Base-by-base conservation (phyloP, 1,284 basidiomycete genomes). In the Tilletia setariae region DNA sequence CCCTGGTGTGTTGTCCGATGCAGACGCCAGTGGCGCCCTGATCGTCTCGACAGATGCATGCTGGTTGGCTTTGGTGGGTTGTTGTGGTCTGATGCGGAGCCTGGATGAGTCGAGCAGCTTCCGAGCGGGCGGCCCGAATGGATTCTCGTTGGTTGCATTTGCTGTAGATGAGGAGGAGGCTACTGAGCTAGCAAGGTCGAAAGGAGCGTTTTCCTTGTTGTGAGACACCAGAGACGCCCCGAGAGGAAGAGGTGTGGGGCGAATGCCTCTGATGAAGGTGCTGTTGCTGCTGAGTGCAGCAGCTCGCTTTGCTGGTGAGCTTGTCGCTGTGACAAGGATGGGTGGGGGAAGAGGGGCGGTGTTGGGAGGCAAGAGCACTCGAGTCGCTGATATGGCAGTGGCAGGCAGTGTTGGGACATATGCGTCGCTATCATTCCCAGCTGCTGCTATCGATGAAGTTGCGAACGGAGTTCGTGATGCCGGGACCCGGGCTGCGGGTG, bases 241-340 rank as follows among this genome's bases (percentile, higher is more conserved):
- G n/a, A n/a, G 44, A 46, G n/a, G n/a, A 7, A 49, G 7, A 7
- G 47, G 8, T 49, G 19, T 49, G n/a, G 47, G 47, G 9, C 47
- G 47, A 8, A 23, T n/a, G 47, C 47, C n/a, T n/a, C n/a, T n/a
- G n/a, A n/a, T n/a, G n/a, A n/a, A n/a, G n/a, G n/a, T n/a, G n/a
- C n/a, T n/a, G n/a, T 44, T 44, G 11, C 11, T 44, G 21, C 9
- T 59, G 53, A 15, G 9, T 25, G 53, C 8, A 30, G 15, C 53
- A 9, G 23, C 53, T 30, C 28, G 21, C 25, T 28, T 59, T 23
- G 28, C 25, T 21, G 53, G 53, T 23, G 23, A 21, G 53, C 53
- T 59, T 21, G 21, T 21, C 11, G 53, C 53, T 7, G 53, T 59
- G 53, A 59, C 53, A 21, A 59, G 25, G 47, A 49, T n/a, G 47